These are phyloP conservation scores for Trametes elegans DNA, from an alignment of 768 basidiomycete genomes.

Conservation along the genomic window DNA sequence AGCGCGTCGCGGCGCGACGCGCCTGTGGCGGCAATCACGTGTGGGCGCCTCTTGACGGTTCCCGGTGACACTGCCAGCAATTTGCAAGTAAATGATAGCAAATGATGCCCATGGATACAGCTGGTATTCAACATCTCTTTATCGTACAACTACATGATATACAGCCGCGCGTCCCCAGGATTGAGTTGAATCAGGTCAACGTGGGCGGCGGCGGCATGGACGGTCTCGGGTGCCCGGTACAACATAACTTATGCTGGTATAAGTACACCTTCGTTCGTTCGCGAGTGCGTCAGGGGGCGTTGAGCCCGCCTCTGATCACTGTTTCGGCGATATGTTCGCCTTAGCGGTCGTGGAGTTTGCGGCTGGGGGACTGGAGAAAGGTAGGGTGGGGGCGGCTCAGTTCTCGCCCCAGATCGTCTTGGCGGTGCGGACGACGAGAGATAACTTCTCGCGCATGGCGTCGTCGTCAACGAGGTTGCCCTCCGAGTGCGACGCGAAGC, in stretches of 20 bases:
- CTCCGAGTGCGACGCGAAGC: constrained; percentile 46
- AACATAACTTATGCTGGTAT: not conserved
- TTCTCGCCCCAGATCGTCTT: constrained; percentile 33
- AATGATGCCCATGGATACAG: too few relatives aligned
- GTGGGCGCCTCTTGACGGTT: too few relatives aligned
- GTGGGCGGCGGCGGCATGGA: not conserved
- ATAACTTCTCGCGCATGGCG: constrained; percentile 37
- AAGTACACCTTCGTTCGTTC: not conserved
- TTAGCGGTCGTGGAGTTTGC: not conserved
- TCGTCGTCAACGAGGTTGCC: constrained; percentile 39
- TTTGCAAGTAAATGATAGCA: too few relatives aligned
- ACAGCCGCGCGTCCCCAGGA: constrained; percentile 2
- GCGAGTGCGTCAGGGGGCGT: not conserved
- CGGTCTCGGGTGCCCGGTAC: not conserved
- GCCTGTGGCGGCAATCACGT: too few relatives aligned
- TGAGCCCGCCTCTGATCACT: constrained; percentile 6
- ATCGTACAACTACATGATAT: not conserved
- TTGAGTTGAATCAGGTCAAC: constrained; percentile 9
- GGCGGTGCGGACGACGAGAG: constrained; percentile 37
- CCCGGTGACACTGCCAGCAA: too few relatives aligned
- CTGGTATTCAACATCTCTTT: not conserved
- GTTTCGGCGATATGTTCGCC: not conserved
- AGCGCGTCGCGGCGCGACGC: too few relatives aligned
- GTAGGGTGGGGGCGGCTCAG: not conserved
- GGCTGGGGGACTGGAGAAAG: not conserved